phyloP scores from a whole-genome alignment of 192 early-diverging fungal genomes.

The Piromyces sp. region DNA sequence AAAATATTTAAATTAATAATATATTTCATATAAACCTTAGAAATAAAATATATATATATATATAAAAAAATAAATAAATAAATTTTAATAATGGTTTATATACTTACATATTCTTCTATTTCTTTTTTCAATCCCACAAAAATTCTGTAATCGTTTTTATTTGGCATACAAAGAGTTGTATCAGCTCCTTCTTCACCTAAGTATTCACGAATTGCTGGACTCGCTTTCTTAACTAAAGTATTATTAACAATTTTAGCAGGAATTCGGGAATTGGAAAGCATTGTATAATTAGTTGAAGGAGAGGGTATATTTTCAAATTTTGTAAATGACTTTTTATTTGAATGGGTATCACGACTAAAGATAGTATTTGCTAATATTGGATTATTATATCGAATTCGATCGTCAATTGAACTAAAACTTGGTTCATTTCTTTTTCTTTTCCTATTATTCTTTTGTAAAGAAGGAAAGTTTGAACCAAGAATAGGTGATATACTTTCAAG shows the following conservation, averaged over 20 bases:
- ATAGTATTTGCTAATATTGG: neutral
- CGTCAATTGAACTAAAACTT: neutral
- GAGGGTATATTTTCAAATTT: neutral
- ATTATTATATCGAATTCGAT: neutral
- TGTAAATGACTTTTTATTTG: neutral
- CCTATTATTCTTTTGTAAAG: neutral
- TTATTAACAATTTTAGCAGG: neutral
- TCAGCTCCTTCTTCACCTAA: neutral
- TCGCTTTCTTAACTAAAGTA: neutral
- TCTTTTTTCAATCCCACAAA: neutral
- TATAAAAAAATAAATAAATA: too few relatives aligned
- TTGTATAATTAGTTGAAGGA: neutral
- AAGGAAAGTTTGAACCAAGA: neutral
- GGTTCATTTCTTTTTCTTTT: neutral
- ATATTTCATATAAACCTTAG: too few relatives aligned
- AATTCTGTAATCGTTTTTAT: neutral
- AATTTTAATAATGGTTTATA: too few relatives aligned
- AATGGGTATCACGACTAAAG: neutral
- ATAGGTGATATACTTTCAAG: neutral
- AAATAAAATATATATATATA: too few relatives aligned
- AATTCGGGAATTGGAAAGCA: neutral
- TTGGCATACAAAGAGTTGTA: neutral
- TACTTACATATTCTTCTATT: neutral
- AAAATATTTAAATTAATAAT: too few relatives aligned
- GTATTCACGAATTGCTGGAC: neutral